A percentile compares a stretch with the other conserved stretches of the same genome.
Evolutionary conservation across 2,329 filamentous ascomycete genomes (phyloP).

Genomic region (Colletotrichum sp.): DNA sequence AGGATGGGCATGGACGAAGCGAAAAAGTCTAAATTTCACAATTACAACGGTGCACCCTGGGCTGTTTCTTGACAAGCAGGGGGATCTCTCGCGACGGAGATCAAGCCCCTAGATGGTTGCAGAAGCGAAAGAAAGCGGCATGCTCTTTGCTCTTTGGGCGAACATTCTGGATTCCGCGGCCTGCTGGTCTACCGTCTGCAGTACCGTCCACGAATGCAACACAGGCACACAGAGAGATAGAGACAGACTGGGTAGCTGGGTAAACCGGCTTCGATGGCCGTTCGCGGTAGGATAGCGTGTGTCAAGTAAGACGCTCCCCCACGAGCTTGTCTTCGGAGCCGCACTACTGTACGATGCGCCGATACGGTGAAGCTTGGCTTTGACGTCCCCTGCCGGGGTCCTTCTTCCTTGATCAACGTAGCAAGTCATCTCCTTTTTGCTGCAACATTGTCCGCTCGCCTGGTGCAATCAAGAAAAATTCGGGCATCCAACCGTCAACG

Average conservation of each 20-base stretch:
- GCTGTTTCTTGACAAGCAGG: conserved; percentile 8
- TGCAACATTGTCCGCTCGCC: not conserved
- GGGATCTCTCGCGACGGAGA: not conserved
- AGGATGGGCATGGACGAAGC: conserved; percentile 3
- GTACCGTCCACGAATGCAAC: not conserved
- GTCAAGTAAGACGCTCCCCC: not conserved
- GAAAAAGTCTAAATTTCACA: conserved; percentile 11
- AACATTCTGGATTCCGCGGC: not conserved
- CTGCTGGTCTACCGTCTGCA: not conserved
- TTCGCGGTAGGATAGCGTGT: not conserved
- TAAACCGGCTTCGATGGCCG: not conserved
- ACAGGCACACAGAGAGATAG: not conserved
- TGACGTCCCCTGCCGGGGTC: not conserved
- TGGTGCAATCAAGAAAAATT: not conserved
- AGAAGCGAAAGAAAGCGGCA: not conserved
- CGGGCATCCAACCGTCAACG: not conserved
- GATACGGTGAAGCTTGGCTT: not conserved
- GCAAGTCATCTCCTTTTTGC: not conserved
- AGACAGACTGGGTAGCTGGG: not conserved
- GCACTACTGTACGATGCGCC: not conserved
- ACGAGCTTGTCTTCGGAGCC: conserved; percentile 10
- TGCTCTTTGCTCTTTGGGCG: not conserved
- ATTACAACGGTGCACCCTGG: conserved; percentile 2
- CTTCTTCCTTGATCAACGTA: not conserved
- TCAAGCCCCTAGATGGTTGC: not conserved